These are phyloP conservation scores for Dioscorea cayenensis DNA, from an alignment of 116 monocot genomes.

Conservation along the genomic window DNA sequence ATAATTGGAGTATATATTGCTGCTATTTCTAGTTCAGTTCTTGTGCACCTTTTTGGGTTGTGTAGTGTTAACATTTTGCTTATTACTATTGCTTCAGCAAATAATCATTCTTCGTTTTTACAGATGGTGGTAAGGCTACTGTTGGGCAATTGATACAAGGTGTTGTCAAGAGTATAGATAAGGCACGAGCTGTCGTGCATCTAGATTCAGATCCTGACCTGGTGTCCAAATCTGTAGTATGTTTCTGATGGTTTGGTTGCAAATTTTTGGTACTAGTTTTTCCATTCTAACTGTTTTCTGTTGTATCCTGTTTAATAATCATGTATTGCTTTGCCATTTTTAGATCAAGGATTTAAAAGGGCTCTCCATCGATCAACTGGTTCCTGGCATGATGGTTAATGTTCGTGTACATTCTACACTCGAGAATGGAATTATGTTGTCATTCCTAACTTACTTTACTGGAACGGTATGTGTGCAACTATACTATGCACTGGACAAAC, in stretches of 20 bases:
- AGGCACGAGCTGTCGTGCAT: slow-evolving; percentile 49
- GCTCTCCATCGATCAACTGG: slow-evolving; percentile 77
- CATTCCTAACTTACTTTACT: slow-evolving; percentile 92
- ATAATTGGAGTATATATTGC: no score
- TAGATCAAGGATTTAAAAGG: slow-evolving; percentile 82
- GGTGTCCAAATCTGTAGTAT: slow-evolving; percentile 67
- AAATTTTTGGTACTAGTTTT: background rate
- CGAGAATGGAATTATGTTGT: slow-evolving; percentile 90
- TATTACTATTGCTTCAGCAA: background rate
- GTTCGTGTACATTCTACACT: slow-evolving; percentile 60
- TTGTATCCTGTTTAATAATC: background rate
- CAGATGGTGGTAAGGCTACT: slow-evolving; percentile 32
- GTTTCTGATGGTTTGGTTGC: slow-evolving; percentile 7
- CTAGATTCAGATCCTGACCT: slow-evolving; percentile 47
- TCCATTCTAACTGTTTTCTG: background rate
- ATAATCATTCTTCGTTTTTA: background rate
- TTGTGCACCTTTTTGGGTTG: background rate
- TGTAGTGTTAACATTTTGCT: background rate
- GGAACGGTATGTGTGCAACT: slow-evolving; percentile 63
- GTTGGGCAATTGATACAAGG: slow-evolving; percentile 60
- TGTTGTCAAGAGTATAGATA: slow-evolving; percentile 67
- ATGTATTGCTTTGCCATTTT: slow-evolving; percentile 1
- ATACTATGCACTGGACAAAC: background rate
- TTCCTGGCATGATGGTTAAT: slow-evolving; percentile 97
- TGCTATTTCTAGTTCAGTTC: background rate